Evolutionary conservation across 768 basidiomycete species (phyloP).

Genomic region (Lactarius quietus): DNA sequence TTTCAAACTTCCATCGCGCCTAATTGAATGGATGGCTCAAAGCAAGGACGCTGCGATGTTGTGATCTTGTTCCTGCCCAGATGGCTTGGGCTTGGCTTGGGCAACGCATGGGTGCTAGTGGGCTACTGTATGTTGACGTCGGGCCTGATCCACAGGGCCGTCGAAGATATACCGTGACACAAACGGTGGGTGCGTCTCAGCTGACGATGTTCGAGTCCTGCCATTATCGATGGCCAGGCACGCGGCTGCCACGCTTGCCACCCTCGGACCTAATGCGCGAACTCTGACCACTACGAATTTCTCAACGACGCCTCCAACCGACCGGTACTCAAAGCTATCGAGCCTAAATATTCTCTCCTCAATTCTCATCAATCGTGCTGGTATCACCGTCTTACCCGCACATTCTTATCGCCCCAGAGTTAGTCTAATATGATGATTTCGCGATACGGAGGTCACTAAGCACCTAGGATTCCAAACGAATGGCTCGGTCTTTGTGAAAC

Average conservation of each 20-base stretch:
- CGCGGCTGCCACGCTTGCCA: too few species aligned
- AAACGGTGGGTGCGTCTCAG: background rate
- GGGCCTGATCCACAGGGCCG: background rate
- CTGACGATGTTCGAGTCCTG: background rate
- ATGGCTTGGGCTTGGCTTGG: too few species aligned
- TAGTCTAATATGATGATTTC: too few species aligned
- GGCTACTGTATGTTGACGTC: background rate
- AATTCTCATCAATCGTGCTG: background rate
- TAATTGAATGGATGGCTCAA: background rate
- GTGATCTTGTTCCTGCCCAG: background rate
- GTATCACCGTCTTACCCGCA: too few species aligned
- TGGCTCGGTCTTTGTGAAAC: too few species aligned
- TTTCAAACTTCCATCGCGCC: background rate
- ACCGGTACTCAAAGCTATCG: background rate
- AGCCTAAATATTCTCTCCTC: background rate
- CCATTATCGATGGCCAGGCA: background rate
- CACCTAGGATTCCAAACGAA: too few species aligned
- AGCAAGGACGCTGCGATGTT: too few species aligned
- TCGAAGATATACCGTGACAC: background rate
- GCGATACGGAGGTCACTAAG: too few species aligned
- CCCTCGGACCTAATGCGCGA: background rate
- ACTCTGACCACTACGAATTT: background rate
- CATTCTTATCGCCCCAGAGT: too few species aligned
- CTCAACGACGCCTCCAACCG: too few species aligned
- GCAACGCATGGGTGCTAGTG: background rate